Base-by-base conservation (phyloP, 2,329 filamentous ascomycete genomes). In the Trichoderma atrobrunneum region DNA sequence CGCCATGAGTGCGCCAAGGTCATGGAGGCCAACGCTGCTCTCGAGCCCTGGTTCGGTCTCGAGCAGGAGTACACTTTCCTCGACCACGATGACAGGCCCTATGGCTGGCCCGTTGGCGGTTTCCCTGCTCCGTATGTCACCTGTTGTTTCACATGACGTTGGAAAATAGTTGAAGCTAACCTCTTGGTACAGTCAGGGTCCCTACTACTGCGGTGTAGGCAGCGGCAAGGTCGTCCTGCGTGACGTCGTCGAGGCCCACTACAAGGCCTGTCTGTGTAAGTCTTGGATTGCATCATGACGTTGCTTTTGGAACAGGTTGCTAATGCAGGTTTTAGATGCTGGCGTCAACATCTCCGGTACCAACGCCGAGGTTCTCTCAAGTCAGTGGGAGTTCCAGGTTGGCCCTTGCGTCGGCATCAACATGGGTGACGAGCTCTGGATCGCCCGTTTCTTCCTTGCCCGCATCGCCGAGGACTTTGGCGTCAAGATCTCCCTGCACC, bases 291-390 rank as follows among this genome's bases (percentile, higher is more conserved):
- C n/a, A 61, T 32, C n/a, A 3, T 57, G 3, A 14, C n/a, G 30
- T 36, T 18, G 5, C 11, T 26, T 14, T 30, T 12, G 26, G 18
- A 18, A 59, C 14, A 5, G 16, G 24, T 4, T 5, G n/a, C 75
- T 75, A 74, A 75, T 63, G 68, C 11, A 3, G 56, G 21, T 32
- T 12, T 6, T 6, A 80, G 80, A 94, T 83, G 90, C 95, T 73
- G 92, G 92, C 73, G 88, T 99, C 85, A 91, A 95, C 83, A 98
- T 99, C 84, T 97, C 95, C 30, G 96, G 96, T 80, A 98, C 96
- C 86, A 99, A 99, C 84, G 96, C 96, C 76, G 96, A 99, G 89
- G 96, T 99, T 80, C 97, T 98, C 93, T 93, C 94, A 75, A 94
- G 93, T 73, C 95, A 98, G 85, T 98, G 95, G 95, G 95, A 98